Conservation (phyloP, 495 filamentous ascomycete genomes). For the Amphirosellinia nigrospora region DNA sequence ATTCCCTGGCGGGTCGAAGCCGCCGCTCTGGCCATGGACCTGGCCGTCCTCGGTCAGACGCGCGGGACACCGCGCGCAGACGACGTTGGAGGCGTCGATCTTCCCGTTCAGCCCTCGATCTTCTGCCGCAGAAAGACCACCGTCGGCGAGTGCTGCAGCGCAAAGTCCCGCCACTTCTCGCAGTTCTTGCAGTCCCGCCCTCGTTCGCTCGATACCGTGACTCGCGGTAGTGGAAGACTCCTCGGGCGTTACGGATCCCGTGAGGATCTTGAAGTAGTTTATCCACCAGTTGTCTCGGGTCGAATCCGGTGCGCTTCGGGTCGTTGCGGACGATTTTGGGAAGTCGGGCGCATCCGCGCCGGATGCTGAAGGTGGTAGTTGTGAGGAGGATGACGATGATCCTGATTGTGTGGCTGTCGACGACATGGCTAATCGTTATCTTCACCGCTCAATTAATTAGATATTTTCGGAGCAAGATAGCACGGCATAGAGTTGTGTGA, state of each 20-base stretch:
- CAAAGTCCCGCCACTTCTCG: conserved; percentile 77
- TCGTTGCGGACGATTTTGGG: conserved; percentile 51
- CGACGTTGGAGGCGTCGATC: conserved; percentile 75
- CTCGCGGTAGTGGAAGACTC: conserved; percentile 74
- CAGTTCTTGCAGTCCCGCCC: conserved; percentile 74
- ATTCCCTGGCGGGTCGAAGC: conserved; percentile 84
- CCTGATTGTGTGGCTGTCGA: conserved; percentile 29
- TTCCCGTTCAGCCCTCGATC: conserved; percentile 74
- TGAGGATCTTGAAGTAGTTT: conserved; percentile 79
- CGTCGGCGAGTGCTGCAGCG: conserved; percentile 80
- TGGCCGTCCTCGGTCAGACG: conserved; percentile 50
- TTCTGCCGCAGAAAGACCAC: conserved; percentile 84
- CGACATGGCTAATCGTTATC: conserved; percentile 27
- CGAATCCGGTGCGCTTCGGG: conserved; percentile 64
- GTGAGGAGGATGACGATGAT: conserved; percentile 20
- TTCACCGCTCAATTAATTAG: not conserved
- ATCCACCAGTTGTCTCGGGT: conserved; percentile 70
- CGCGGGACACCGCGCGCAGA: conserved; percentile 75
- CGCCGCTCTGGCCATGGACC: conserved; percentile 65
- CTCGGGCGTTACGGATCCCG: conserved; percentile 69
- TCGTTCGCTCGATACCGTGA: conserved; percentile 71
- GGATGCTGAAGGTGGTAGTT: conserved; percentile 10
- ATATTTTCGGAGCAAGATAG: not conserved
- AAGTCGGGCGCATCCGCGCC: conserved; percentile 19
- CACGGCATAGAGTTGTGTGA: too few species aligned